Conservation (phyloP, 176 grass and related monocot species). For the Alopecurus myosuroides region DNA sequence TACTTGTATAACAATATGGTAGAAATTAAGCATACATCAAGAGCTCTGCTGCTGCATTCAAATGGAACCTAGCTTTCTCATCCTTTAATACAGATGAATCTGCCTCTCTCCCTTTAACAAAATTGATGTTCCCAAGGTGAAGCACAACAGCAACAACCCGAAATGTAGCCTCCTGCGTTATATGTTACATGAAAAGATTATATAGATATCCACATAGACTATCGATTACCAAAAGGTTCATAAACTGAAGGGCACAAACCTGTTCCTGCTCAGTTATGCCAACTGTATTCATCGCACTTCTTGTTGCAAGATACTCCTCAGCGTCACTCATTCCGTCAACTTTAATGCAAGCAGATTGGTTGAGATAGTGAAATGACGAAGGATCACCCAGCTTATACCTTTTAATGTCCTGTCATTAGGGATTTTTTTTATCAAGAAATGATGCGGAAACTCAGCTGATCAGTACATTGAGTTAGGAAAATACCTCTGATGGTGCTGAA, state of each 20-base stretch:
- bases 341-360: conserved; percentile 83
- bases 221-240: neutral
- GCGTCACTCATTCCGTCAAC: conserved; percentile 73
- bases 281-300: conserved; percentile 93
- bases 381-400: conserved; percentile 71
- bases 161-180: conserved; percentile 76
- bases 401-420: conserved; percentile 53
- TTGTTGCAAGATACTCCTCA: conserved; percentile 78
- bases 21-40: conserved; percentile 62
- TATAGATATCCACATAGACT: conserved; percentile 1
- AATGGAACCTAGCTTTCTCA: conserved; percentile 81
- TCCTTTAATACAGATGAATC: conserved; percentile 93
- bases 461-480: conserved; percentile 20
- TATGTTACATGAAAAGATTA: conserved; percentile 8
- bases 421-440: conserved; percentile 10
- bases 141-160: conserved; percentile 87
- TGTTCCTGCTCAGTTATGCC: conserved; percentile 81
- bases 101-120: conserved; percentile 79
- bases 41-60: conserved; percentile 75
- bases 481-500: conserved; percentile 73
- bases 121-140: conserved; percentile 92
- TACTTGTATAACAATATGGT: neutral
- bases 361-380: conserved; percentile 72
- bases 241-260: conserved; percentile 29
- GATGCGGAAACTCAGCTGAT: neutral